These are phyloP conservation scores for Colletotrichum cuscutae DNA, from an alignment of 2,329 filamentous ascomycete genomes.

Conservation along the genomic window DNA sequence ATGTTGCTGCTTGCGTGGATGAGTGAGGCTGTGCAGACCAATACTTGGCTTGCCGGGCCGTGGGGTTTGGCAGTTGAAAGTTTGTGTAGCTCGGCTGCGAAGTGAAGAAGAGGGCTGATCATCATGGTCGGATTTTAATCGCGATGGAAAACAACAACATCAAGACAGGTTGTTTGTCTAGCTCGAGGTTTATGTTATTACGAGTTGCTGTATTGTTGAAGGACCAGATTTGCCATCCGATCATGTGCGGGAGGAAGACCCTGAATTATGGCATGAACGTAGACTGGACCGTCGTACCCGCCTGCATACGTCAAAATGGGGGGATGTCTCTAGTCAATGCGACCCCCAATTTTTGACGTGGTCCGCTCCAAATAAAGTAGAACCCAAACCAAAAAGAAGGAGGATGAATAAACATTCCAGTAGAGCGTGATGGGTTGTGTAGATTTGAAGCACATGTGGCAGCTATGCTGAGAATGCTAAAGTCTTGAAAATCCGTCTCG, in stretches of 20 bases:
- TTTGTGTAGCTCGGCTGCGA: background rate
- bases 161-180: background rate
- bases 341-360: background rate
- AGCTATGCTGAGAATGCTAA: background rate
- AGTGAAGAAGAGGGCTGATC: background rate
- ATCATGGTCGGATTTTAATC: background rate
- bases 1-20: constrained; percentile 35
- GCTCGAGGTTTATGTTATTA: background rate
- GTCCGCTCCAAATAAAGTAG: background rate
- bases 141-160: background rate
- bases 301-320: constrained; percentile 14
- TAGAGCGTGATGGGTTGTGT: background rate
- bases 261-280: constrained; percentile 26
- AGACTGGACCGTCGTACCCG: background rate
- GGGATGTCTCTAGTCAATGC: constrained; percentile 12
- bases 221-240: background rate
- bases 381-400: background rate
- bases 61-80: background rate
- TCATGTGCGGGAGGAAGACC: constrained; percentile 14
- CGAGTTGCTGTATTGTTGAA: background rate
- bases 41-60: constrained; percentile 13
- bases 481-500: background rate
- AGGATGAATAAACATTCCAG: background rate
- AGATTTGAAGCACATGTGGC: background rate
- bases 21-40: constrained; percentile 30